Evolutionary conservation across 1,284 basidiomycete species (phyloP).

Genomic region (Xerocomus minutiporus): DNA sequence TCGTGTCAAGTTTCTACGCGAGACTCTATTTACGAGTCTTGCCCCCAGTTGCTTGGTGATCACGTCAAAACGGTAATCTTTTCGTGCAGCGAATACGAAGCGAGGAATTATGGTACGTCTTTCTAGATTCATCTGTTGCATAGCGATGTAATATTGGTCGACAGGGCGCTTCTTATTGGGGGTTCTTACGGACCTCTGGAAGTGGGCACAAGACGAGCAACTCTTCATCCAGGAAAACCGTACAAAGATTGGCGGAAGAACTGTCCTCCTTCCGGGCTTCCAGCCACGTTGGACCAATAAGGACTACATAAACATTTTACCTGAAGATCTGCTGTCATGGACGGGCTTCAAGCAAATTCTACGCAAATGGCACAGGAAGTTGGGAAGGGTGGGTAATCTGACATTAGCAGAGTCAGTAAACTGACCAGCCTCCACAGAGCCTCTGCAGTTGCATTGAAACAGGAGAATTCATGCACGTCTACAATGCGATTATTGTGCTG

Average conservation of each 20-base stretch:
- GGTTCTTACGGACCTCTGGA: conserved; percentile 68
- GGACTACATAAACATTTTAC: conserved; percentile 34
- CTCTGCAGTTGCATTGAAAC: conserved; percentile 63
- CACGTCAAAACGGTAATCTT: conserved; percentile 84
- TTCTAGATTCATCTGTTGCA: background rate
- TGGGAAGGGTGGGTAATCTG: conserved; percentile 48
- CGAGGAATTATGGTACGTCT: conserved; percentile 80
- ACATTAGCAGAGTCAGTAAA: background rate
- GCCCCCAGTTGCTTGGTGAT: conserved; percentile 68
- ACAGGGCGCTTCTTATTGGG: conserved; percentile 81
- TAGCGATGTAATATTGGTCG: background rate
- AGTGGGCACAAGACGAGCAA: conserved; percentile 73
- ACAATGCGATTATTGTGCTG: conserved; percentile 86
- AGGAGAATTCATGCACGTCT: conserved; percentile 91
- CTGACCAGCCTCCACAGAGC: conserved; percentile 38
- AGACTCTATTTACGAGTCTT: conserved; percentile 9
- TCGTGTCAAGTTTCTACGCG: conserved; percentile 10
- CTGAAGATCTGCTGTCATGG: conserved; percentile 65
- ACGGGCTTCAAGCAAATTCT: conserved; percentile 65
- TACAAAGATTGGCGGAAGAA: conserved; percentile 61
- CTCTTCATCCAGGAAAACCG: conserved; percentile 64
- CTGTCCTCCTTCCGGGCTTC: conserved; percentile 62
- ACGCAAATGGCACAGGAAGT: conserved; percentile 78
- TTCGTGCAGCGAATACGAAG: conserved; percentile 93
- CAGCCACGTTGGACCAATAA: conserved; percentile 50